Percentiles rank a stretch among this genome's conserved stretches.
Conservation (phyloP, 2,329 filamentous ascomycete genomes). For the Monosporascus sp. region DNA sequence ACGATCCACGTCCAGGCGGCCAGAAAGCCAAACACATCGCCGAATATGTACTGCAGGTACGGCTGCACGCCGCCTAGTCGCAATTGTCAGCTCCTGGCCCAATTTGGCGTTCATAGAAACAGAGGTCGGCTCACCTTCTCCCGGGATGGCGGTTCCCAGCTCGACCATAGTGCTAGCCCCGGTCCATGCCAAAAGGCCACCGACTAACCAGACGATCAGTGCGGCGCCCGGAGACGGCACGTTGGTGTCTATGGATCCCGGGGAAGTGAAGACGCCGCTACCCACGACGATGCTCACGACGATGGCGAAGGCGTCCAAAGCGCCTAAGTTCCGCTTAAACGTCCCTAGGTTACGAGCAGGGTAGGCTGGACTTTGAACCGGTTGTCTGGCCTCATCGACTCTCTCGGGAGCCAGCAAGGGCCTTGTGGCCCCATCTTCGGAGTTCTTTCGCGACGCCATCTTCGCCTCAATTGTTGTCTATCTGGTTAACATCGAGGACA, state of each 20-base stretch:
- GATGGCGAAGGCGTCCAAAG: conserved; percentile 44
- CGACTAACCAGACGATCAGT: conserved; percentile 55
- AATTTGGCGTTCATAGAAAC: conserved; percentile 46
- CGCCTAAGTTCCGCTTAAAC: conserved; percentile 26
- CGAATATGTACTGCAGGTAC: conserved; percentile 56
- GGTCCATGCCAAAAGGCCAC: conserved; percentile 58
- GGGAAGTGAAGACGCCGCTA: conserved; percentile 60
- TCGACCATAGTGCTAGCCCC: conserved; percentile 58
- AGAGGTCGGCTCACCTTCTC: conserved; percentile 40
- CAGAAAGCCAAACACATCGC: conserved; percentile 56
- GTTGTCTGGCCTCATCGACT: conserved; percentile 25
- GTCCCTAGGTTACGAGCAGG: conserved; percentile 7
- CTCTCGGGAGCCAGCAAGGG: not conserved
- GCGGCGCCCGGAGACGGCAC: conserved; percentile 56
- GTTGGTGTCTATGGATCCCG: conserved; percentile 57
- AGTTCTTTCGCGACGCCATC: not conserved
- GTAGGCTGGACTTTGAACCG: conserved; percentile 40
- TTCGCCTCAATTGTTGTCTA: too few species aligned
- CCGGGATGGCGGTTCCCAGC: conserved; percentile 57
- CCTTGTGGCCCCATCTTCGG: not conserved
- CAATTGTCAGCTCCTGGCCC: conserved; percentile 27
- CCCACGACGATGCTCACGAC: conserved; percentile 61
- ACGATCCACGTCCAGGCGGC: conserved; percentile 63
- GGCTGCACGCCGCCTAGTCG: conserved; percentile 53
- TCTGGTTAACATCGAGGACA: too few species aligned